Conservation (phyloP, 371 early-diverging fungal genomes). For the Mortierella sp. region DNA sequence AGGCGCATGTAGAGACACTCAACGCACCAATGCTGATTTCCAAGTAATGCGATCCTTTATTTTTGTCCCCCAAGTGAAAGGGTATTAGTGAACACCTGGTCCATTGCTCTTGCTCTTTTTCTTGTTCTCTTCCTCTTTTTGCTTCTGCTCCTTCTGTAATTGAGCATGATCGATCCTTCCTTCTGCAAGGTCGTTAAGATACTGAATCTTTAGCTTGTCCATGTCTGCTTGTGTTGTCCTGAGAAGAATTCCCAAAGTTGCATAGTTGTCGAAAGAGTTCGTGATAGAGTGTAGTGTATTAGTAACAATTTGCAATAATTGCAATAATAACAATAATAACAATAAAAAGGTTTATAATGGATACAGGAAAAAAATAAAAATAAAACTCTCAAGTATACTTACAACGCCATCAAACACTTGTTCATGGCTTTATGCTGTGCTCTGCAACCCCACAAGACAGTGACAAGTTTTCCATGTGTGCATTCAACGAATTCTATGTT, state of each 20-base stretch:
- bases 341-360: not conserved
- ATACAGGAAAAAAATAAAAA: not conserved
- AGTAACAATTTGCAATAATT: no score
- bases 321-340: not conserved
- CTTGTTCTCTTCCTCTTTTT: constrained; percentile 47
- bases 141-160: constrained; percentile 45
- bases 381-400: constrained; percentile 29
- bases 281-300: not conserved
- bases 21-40: not conserved
- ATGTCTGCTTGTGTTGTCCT: constrained; percentile 71
- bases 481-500: constrained; percentile 77
- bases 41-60: constrained; percentile 5
- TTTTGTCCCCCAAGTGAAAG: not conserved
- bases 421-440: constrained; percentile 74
- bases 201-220: constrained; percentile 66
- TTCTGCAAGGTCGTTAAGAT: constrained; percentile 54
- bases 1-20: not conserved
- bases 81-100: constrained; percentile 35
- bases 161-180: constrained; percentile 53
- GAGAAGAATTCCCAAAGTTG: constrained; percentile 6
- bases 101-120: constrained; percentile 39
- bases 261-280: not conserved
- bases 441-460: constrained; percentile 78
- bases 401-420: constrained; percentile 76
- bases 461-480: constrained; percentile 72